Evolutionary conservation across 2,329 filamentous ascomycete genomes (phyloP).

Genomic region (Curvularia sp.): DNA sequence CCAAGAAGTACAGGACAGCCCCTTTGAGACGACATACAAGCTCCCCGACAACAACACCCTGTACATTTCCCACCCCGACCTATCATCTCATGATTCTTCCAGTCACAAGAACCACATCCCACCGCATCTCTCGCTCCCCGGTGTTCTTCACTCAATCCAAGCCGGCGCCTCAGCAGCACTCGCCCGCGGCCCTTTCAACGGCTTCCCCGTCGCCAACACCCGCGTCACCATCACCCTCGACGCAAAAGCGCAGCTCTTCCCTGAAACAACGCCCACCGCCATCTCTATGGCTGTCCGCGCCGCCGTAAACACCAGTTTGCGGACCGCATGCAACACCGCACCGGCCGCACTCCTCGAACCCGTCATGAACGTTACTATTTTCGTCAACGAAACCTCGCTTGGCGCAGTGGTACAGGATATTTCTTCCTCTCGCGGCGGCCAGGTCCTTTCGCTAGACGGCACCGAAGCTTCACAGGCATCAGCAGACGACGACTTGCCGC

Average conservation of each 20-base stretch:
- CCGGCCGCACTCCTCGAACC: constrained; percentile 82
- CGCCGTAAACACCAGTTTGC: constrained; percentile 72
- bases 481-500: constrained; percentile 36
- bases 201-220: constrained; percentile 80
- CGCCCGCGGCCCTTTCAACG: constrained; percentile 80
- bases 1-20: constrained; percentile 38
- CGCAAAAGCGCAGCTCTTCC: constrained; percentile 67
- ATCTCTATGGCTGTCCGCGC: constrained; percentile 69
- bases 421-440: constrained; percentile 73
- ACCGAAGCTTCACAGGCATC: constrained; percentile 19
- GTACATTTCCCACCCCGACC: constrained; percentile 60
- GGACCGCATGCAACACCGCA: constrained; percentile 62
- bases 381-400: constrained; percentile 80
- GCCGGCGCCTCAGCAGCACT: constrained; percentile 85
- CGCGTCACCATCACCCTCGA: constrained; percentile 74
- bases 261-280: constrained; percentile 70
- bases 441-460: constrained; percentile 72
- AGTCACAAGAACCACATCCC: constrained; percentile 58
- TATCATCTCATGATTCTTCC: constrained; percentile 51
- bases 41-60: constrained; percentile 73
- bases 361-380: constrained; percentile 88
- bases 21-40: constrained; percentile 39
- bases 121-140: constrained; percentile 59
- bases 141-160: constrained; percentile 64
- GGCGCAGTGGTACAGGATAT: constrained; percentile 85